Base-by-base conservation (phyloP, 2,329 filamentous ascomycete genomes). In the Verticillium nonalfalfae region DNA sequence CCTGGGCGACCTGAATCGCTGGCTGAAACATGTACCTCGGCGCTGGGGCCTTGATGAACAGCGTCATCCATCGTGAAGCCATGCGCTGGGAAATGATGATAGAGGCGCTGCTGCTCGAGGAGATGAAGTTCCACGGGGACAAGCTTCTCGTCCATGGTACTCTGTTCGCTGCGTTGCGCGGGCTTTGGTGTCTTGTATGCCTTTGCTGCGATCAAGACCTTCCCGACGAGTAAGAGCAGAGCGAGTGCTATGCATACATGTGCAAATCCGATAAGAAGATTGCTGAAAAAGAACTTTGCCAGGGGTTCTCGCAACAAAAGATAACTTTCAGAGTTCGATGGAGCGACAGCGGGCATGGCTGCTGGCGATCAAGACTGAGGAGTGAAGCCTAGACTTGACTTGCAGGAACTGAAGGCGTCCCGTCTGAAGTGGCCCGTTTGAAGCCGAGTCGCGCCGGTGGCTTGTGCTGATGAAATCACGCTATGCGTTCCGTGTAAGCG, bases 281-380 rank as follows among this genome's bases (percentile, higher is more conserved):
- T 26, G n/a, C 9, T 26, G 11, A 10, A n/a, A 5, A 4, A 7
- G 7, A n/a, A 50, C 18, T 50, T 21, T 21, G n/a, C n/a, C 45
- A n/a, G 11, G n/a, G 70, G 65, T 62, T 66, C 64, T 63, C 69
- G 66, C 64, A 67, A 67, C 59, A 66, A 69, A 64, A 70, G 66
- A 67, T 71, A 68, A 66, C 68, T 68, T 68, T 67, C 67, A 62
- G 66, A 60, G 26, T 15, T 39, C 63, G 70, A 68, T 64, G 62
- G 60, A 61, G 52, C 71, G 67, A 76, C 66, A 68, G 69, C 71
- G 66, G 76, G 75, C 76, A 78, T 78, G 63, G 63, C 72, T 76
- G 71, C 72, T 62, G 45, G 7, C 21, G 10, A 21, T 50, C n/a
- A 13, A 50, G 9, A 21, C 9, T 50, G n/a, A 50, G 18, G 21